Conservation (phyloP, 1,139 yeast species). For the Geotrichum histeridarum region DNA sequence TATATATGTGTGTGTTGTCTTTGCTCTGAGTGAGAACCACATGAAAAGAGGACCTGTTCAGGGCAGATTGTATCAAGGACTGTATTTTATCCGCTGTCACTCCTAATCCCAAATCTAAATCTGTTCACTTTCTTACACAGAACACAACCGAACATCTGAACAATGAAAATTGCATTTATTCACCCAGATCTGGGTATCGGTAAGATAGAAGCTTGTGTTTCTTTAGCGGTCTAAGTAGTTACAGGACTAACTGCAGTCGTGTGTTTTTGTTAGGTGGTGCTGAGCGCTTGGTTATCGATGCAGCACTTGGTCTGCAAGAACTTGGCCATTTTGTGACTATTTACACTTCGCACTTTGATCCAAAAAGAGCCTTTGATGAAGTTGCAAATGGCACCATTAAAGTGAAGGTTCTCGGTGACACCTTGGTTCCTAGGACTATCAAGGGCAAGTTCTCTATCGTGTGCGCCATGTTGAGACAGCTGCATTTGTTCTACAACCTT, state of each 20-base stretch:
- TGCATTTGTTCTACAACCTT: slow-evolving; percentile 55
- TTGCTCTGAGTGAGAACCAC: too few relatives aligned
- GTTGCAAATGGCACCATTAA: slow-evolving; percentile 51
- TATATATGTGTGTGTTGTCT: too few relatives aligned
- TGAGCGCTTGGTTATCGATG: slow-evolving; percentile 89
- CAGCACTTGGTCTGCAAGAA: slow-evolving; percentile 79
- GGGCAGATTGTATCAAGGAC: neutral
- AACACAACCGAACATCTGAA: neutral
- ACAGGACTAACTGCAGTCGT: neutral
- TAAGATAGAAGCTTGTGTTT: slow-evolving; percentile 18
- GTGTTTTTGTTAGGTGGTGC: slow-evolving; percentile 64
- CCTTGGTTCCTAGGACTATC: slow-evolving; percentile 62
- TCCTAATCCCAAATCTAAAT: neutral
- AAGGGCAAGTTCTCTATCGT: slow-evolving; percentile 66
- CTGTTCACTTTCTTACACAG: neutral
- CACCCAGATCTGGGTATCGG: slow-evolving; percentile 96
- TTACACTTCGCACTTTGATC: slow-evolving; percentile 88
- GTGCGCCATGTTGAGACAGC: slow-evolving; percentile 79
- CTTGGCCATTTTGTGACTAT: slow-evolving; percentile 62
- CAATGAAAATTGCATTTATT: slow-evolving; percentile 67
- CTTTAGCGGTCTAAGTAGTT: neutral
- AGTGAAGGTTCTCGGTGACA: slow-evolving; percentile 75
- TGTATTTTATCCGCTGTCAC: neutral
- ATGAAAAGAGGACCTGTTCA: neutral
- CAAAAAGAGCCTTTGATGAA: slow-evolving; percentile 84